Conservation (phyloP, 2,329 filamentous ascomycete genomes). For the Aspergillus sojae region DNA sequence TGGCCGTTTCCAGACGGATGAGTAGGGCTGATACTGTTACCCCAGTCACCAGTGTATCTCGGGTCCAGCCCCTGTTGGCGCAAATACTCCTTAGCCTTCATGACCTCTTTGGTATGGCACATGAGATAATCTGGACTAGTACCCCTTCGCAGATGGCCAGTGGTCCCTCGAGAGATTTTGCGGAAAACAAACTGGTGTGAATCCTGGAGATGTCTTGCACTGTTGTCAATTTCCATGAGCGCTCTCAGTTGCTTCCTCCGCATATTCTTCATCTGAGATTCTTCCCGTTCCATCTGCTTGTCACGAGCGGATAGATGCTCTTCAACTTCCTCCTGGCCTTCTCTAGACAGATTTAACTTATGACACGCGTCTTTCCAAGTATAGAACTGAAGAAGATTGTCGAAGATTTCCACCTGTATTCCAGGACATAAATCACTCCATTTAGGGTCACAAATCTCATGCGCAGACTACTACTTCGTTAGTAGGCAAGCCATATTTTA, state of each 20-base stretch:
- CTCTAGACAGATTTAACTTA: slow-evolving; percentile 28
- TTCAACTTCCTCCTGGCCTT: slow-evolving; percentile 26
- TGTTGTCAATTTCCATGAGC: slow-evolving; percentile 39
- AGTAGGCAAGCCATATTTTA: not conserved
- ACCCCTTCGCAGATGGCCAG: slow-evolving; percentile 14
- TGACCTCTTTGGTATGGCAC: slow-evolving; percentile 34
- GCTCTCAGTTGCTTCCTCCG: slow-evolving; percentile 34
- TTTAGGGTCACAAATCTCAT: slow-evolving; percentile 20
- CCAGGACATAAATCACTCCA: slow-evolving; percentile 37
- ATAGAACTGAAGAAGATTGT: slow-evolving; percentile 31
- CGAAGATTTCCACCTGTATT: slow-evolving; percentile 40
- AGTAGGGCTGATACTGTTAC: slow-evolving; percentile 26
- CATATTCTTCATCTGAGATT: slow-evolving; percentile 35
- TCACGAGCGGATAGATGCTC: slow-evolving; percentile 23
- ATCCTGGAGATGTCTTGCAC: slow-evolving; percentile 25
- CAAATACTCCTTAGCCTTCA: slow-evolving; percentile 35
- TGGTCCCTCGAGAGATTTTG: slow-evolving; percentile 25
- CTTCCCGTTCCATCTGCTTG: slow-evolving; percentile 33
- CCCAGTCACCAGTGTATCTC: slow-evolving; percentile 34
- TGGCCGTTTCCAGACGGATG: not conserved
- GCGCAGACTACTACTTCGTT: slow-evolving; percentile 1
- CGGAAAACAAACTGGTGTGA: slow-evolving; percentile 33
- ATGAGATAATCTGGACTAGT: slow-evolving; percentile 28
- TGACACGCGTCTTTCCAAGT: slow-evolving; percentile 24
- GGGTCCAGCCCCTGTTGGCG: not conserved